phyloP scores from a whole-genome alignment of 1,284 basidiomycete genomes.

The Somion occarium region DNA sequence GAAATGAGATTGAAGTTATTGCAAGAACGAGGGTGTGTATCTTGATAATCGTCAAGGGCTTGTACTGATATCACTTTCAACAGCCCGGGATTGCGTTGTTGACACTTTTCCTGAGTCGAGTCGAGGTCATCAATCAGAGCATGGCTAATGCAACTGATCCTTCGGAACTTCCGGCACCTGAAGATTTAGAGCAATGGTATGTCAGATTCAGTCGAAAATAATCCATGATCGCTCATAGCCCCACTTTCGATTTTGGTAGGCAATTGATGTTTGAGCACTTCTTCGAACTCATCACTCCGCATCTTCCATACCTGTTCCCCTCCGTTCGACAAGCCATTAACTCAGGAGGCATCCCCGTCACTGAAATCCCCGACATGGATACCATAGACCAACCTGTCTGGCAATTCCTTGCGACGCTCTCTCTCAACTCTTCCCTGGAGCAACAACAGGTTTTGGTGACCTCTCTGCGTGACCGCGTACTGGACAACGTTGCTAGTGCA shows the following conservation, averaged over 20 bases:
- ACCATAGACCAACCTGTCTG: slow-evolving; percentile 87
- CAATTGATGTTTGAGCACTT: slow-evolving; percentile 82
- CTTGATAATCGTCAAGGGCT: neutral
- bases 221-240: no score
- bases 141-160: slow-evolving; percentile 47
- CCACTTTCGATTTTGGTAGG: slow-evolving; percentile 37
- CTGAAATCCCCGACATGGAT: slow-evolving; percentile 45
- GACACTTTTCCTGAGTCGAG: slow-evolving; percentile 89
- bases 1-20: slow-evolving; percentile 72
- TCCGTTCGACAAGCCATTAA: slow-evolving; percentile 70
- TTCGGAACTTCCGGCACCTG: slow-evolving; percentile 53
- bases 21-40: slow-evolving; percentile 66
- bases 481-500: slow-evolving; percentile 79
- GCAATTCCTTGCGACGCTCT: slow-evolving; percentile 88
- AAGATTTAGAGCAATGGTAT: slow-evolving; percentile 86
- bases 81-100: slow-evolving; percentile 91
- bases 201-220: slow-evolving; percentile 21
- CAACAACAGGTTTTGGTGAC: slow-evolving; percentile 87
- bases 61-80: slow-evolving; percentile 3
- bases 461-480: slow-evolving; percentile 86
- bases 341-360: slow-evolving; percentile 25
- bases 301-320: slow-evolving; percentile 83
- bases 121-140: slow-evolving; percentile 84
- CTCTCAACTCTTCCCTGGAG: slow-evolving; percentile 79
- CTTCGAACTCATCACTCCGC: slow-evolving; percentile 73